A percentile compares a stretch with the other conserved stretches of the same genome.
phyloP scores from a whole-genome alignment of 768 basidiomycete species.

The Suillus subalutaceus region DNA sequence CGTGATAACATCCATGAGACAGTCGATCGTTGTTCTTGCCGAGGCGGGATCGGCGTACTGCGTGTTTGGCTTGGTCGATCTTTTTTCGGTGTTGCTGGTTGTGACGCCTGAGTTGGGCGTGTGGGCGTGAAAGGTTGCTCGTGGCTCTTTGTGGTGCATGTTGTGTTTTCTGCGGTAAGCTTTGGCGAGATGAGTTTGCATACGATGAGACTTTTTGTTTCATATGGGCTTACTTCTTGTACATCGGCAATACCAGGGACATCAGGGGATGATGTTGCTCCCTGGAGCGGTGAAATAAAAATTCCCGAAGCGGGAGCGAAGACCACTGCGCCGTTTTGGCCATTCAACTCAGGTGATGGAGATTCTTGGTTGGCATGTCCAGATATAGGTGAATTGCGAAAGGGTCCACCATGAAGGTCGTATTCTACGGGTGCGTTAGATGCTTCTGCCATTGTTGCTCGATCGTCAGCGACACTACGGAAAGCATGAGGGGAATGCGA shows the following conservation, averaged over 20 bases:
- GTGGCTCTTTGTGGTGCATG: constrained; percentile 5
- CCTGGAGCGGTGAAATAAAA: constrained; percentile 34
- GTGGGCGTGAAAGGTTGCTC: constrained; percentile 22
- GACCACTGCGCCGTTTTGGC: not conserved
- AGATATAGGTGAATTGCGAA: not conserved
- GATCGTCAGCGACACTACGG: not conserved
- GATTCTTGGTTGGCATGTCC: not conserved
- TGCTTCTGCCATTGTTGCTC: not conserved
- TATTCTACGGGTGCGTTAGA: not conserved
- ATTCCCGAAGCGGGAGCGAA: constrained; percentile 28
- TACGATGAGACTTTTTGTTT: not conserved
- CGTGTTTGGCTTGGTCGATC: constrained; percentile 20
- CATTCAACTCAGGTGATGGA: not conserved
- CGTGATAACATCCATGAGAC: constrained; percentile 31
- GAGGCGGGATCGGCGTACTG: constrained; percentile 12
- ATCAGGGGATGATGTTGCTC: not conserved
- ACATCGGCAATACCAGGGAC: not conserved
- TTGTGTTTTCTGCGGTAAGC: not conserved
- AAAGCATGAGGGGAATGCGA: not conserved
- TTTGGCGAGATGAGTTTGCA: not conserved
- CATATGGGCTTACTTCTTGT: not conserved
- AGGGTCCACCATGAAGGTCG: no score
- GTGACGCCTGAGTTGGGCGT: constrained; percentile 21
- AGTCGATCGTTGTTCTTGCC: constrained; percentile 24
- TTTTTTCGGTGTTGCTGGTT: constrained; percentile 31